Base-by-base conservation (phyloP, 73 alveolate species). In the Effrenium voratum region DNA sequence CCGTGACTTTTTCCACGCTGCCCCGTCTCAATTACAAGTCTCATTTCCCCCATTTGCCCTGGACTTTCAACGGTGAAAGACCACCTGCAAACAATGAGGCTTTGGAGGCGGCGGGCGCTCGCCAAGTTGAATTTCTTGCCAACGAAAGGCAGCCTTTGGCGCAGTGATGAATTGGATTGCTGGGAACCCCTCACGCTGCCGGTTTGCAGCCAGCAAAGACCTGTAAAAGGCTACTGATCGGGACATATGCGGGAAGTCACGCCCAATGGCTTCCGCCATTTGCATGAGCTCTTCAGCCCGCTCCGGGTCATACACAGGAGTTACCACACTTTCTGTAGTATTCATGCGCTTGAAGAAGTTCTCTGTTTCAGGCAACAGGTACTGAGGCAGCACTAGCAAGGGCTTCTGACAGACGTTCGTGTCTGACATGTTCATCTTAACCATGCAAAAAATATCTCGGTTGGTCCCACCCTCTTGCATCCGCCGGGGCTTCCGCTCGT, bases 61-160 rank as follows among this genome's bases (percentile, higher is more conserved):
- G 83, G 52, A 47, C 52, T 50, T 73, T n/a, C 83, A n/a, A n/a
- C n/a, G n/a, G n/a, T n/a, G 49, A 30, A 73, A 73, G n/a, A 73
- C 83, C 50, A 73, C 83, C 83, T 73, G 83, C 52, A 73, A 73
- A n/a, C 41, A 50, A n/a, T 73, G 83, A 34, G 52, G 52, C n/a
- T 73, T 73, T 73, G 83, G 83, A 4, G 83, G 83, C 36, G 83
- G 83, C 50, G 83, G 83, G 15, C 83, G 49, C 13, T 73, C 83
- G 52, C 83, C 83, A 34, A 73, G 83, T 2, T 73, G 5, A 6
- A 73, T 50, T 73, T 73, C 52, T 30, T 50, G 41, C 83, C 83
- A 73, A 13, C 83, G 5, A 2, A 32, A 5, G 83, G 36, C 41
- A 38, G 83, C 83, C 83, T 50, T 2, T 2, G 83, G 83, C 10